A percentile compares a stretch with the other conserved stretches of the same genome.
Evolutionary conservation across 495 filamentous ascomycete species (phyloP).

Genomic region (Talaromyces trachyspermus): DNA sequence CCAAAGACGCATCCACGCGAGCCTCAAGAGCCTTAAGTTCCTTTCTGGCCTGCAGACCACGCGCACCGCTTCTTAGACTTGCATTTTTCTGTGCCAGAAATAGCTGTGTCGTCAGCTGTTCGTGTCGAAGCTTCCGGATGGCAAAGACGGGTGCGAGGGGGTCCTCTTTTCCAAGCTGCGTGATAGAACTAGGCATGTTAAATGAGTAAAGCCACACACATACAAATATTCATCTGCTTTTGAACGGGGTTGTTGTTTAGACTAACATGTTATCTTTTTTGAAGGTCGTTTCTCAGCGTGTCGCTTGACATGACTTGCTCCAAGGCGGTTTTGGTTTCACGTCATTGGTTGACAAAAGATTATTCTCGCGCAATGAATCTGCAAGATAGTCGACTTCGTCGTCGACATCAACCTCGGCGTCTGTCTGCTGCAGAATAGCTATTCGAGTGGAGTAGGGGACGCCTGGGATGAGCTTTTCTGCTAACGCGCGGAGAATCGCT

Average conservation of each 20-base stretch:
- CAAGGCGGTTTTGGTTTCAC: conserved; percentile 41
- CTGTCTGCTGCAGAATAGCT: conserved; percentile 66
- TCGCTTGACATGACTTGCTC: conserved; percentile 63
- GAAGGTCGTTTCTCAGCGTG: conserved; percentile 48
- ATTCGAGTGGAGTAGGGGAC: conserved; percentile 63
- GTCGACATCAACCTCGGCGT: conserved; percentile 20
- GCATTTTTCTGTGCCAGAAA: conserved; percentile 66
- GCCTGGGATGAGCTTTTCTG: conserved; percentile 70
- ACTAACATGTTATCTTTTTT: conserved; percentile 51
- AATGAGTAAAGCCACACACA: background rate
- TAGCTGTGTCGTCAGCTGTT: conserved; percentile 51
- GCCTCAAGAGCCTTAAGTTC: conserved; percentile 57
- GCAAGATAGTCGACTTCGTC: conserved; percentile 1
- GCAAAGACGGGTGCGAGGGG: conserved; percentile 49
- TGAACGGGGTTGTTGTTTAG: background rate
- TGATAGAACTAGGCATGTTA: conserved; percentile 25
- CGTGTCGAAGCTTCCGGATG: conserved; percentile 51
- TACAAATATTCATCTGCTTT: no score
- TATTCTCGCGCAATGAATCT: conserved; percentile 6
- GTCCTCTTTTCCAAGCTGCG: conserved; percentile 41
- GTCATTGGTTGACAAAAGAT: background rate
- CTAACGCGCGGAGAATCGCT: conserved; percentile 68
- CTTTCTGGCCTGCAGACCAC: conserved; percentile 67
- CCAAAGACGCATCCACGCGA: conserved; percentile 47
- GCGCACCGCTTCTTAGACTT: conserved; percentile 60